Percentiles rank a stretch among this genome's conserved stretches.
These are phyloP conservation scores for Aspergillus uvarum DNA, from an alignment of 2,329 filamentous ascomycete species.

Conservation along the genomic window DNA sequence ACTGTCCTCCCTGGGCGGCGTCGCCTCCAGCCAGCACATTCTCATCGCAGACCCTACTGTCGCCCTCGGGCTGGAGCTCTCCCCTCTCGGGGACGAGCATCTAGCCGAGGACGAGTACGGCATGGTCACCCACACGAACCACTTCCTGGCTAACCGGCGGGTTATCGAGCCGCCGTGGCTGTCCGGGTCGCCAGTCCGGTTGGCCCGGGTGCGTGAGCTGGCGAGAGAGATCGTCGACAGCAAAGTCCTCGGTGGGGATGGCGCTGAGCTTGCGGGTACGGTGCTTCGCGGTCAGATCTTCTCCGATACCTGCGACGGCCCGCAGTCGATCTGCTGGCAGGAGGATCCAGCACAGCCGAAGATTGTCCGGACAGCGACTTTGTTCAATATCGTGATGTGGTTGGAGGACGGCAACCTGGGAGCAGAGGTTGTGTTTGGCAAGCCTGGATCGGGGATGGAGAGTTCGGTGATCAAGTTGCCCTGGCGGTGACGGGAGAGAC, in stretches of 20 bases:
- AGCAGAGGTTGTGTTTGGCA: conserved; percentile 39
- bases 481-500: conserved; percentile 13
- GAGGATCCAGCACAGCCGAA: conserved; percentile 29
- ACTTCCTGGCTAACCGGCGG: conserved; percentile 39
- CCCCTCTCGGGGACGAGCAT: conserved; percentile 30
- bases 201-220: conserved; percentile 28
- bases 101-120: conserved; percentile 37
- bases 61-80: conserved; percentile 30
- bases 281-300: conserved; percentile 34
- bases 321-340: conserved; percentile 37
- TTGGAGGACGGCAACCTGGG: conserved; percentile 23
- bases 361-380: conserved; percentile 31
- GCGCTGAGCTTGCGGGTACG: conserved; percentile 19
- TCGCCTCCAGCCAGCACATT: conserved; percentile 58
- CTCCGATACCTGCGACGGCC: conserved; percentile 37
- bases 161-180: conserved; percentile 36
- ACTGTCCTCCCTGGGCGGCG: conserved; percentile 49
- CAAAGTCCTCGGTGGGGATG: conserved; percentile 21
- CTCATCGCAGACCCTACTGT: conserved; percentile 50
- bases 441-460: conserved; percentile 29
- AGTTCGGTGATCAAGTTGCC: conserved; percentile 29
- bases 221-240: conserved; percentile 23
- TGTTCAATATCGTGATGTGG: conserved; percentile 42
- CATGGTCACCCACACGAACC: conserved; percentile 48
- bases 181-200: conserved; percentile 33